A percentile compares a stretch with the other conserved stretches of the same genome.
phyloP scores from a whole-genome alignment of 2,329 filamentous ascomycete species.

The Penicillium fuscoglaucum region DNA sequence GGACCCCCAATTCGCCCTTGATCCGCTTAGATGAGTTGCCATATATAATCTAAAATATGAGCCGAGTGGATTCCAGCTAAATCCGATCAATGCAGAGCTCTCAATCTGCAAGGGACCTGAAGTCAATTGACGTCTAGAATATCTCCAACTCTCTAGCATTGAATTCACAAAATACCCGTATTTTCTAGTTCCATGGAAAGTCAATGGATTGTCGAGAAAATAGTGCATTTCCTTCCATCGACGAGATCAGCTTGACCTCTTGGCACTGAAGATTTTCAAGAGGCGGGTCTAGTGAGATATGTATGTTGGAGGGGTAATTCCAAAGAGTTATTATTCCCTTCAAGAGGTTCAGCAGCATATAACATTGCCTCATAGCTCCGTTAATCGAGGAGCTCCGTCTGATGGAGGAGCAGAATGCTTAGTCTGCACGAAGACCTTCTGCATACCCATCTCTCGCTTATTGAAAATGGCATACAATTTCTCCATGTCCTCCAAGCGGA shows the following conservation, averaged over 20 bases:
- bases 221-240: no score
- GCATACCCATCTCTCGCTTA: slow-evolving; percentile 60
- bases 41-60: neutral
- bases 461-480: slow-evolving; percentile 66
- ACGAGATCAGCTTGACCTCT: neutral
- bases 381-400: slow-evolving; percentile 54
- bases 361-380: slow-evolving; percentile 30
- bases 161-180: neutral
- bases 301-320: neutral
- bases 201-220: neutral
- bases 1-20: neutral
- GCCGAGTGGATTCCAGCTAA: neutral
- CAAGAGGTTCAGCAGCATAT: neutral
- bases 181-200: neutral
- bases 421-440: slow-evolving; percentile 74
- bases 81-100: neutral
- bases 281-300: neutral
- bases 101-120: neutral
- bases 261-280: no score
- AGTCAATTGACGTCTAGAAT: neutral
- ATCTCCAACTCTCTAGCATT: neutral
- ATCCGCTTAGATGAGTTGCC: neutral
- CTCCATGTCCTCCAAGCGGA: slow-evolving; percentile 70
- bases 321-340: neutral
- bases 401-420: slow-evolving; percentile 56